Percentiles rank a stretch among this genome's conserved stretches.
These are phyloP conservation scores for Fusarium agapanthi DNA, from an alignment of 2,329 filamentous ascomycete species.

Conservation along the genomic window DNA sequence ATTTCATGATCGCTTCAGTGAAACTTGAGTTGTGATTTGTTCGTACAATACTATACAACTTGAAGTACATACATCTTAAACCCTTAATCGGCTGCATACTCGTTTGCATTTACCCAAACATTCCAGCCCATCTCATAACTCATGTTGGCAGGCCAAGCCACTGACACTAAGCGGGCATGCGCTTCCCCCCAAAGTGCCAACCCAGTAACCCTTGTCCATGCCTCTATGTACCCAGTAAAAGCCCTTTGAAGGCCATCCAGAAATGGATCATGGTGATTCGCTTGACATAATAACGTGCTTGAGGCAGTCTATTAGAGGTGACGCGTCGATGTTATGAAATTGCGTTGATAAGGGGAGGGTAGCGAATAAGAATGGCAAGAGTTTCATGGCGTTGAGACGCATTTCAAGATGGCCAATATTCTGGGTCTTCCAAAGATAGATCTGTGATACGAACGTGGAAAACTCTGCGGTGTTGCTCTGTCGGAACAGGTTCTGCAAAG, in stretches of 20 bases:
- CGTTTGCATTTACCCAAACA: conserved; percentile 5
- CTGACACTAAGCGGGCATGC: neutral
- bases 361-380: conserved; percentile 33
- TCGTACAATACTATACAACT: neutral
- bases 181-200: conserved; percentile 5
- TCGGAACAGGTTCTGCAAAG: conserved; percentile 11
- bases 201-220: neutral
- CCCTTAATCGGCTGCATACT: too few species aligned
- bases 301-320: conserved; percentile 19
- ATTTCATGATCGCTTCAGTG: neutral
- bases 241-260: neutral
- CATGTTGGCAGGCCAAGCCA: conserved; percentile 13
- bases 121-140: neutral
- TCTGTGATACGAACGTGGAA: conserved; percentile 15
- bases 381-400: conserved; percentile 21
- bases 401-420: conserved; percentile 29
- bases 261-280: fast-evolving
- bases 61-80: too few species aligned
- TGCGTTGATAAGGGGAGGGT: neutral
- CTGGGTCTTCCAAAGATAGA: conserved; percentile 30
- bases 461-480: conserved; percentile 10
- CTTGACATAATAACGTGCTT: conserved; percentile 10
- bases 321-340: conserved; percentile 26
- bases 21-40: neutral
- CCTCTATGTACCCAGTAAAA: neutral